phyloP scores from a whole-genome alignment of 1,284 basidiomycete genomes.

The Puccinia coronata region DNA sequence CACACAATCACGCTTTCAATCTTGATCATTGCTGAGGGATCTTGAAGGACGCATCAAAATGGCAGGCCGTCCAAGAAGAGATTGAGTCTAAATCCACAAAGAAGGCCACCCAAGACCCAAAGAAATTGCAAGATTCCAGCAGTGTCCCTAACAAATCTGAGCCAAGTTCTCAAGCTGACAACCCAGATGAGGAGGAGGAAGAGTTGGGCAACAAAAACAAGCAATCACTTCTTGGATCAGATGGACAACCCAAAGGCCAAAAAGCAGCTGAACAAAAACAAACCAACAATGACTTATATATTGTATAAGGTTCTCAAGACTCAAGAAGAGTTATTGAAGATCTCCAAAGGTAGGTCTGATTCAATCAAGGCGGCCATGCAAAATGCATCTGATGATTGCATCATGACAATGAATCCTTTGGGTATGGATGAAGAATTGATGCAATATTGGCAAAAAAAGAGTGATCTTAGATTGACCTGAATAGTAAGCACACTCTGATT shows the following conservation, averaged over 20 bases:
- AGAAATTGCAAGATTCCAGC: background rate
- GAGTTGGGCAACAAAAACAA: background rate
- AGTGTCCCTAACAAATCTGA: background rate
- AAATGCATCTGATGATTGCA: background rate
- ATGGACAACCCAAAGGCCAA: background rate
- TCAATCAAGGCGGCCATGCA: background rate
- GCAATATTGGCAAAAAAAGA: background rate
- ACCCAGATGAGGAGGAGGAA: background rate
- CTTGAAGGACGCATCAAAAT: background rate
- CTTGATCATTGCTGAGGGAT: conserved; percentile 10
- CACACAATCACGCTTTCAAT: background rate
- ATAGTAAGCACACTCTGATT: background rate
- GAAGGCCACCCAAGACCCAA: background rate
- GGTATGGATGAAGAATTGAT: background rate
- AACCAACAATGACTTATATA: background rate
- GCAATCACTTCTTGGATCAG: background rate
- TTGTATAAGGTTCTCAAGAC: background rate
- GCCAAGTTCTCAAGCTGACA: background rate
- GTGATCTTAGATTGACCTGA: background rate
- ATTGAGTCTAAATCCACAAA: background rate
- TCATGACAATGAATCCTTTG: background rate
- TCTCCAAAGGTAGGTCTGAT: background rate
- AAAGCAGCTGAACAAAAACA: background rate
- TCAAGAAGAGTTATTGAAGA: too few species aligned
- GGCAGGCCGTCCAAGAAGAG: background rate